Evolutionary conservation across 169 alveolate genomes (phyloP).

Genomic region (Babesia caballi): DNA sequence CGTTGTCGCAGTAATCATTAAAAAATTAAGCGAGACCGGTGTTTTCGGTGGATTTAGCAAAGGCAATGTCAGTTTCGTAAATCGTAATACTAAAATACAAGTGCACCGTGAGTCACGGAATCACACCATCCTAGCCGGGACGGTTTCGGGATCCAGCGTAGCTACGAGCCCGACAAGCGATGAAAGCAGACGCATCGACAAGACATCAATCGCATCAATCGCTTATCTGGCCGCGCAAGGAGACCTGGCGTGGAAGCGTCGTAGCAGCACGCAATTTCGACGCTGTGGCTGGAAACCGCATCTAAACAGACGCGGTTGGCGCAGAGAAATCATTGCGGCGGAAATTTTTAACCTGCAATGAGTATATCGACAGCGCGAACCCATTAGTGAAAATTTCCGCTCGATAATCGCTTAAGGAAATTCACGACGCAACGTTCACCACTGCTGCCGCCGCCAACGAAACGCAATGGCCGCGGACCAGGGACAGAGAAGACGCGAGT

Average conservation of each 20-base stretch:
- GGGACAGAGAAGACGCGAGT: neutral
- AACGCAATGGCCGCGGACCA: slow-evolving; percentile 6
- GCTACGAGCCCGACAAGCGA: neutral
- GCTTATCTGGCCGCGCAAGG: neutral
- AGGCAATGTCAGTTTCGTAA: no score
- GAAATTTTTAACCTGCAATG: neutral
- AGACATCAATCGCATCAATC: slow-evolving; percentile 5
- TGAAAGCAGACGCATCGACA: neutral
- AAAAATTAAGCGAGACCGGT: no score
- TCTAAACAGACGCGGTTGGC: neutral
- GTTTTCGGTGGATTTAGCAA: no score
- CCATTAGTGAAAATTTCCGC: slow-evolving; percentile 4
- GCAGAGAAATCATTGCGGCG: slow-evolving; percentile 2
- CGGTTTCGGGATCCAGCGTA: neutral
- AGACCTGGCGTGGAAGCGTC: neutral
- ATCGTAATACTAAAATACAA: no score
- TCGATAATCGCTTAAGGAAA: slow-evolving; percentile 14
- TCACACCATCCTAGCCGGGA: neutral
- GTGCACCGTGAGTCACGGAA: slow-evolving; percentile 28
- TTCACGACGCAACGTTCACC: neutral
- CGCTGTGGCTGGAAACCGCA: slow-evolving; percentile 22
- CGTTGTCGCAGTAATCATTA: no score
- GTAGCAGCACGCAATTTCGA: slow-evolving; percentile 39
- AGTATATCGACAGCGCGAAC: neutral
- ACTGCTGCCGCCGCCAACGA: neutral